These are phyloP conservation scores for Epichloe sibirici DNA, from an alignment of 2,329 filamentous ascomycete species.

Conservation along the genomic window DNA sequence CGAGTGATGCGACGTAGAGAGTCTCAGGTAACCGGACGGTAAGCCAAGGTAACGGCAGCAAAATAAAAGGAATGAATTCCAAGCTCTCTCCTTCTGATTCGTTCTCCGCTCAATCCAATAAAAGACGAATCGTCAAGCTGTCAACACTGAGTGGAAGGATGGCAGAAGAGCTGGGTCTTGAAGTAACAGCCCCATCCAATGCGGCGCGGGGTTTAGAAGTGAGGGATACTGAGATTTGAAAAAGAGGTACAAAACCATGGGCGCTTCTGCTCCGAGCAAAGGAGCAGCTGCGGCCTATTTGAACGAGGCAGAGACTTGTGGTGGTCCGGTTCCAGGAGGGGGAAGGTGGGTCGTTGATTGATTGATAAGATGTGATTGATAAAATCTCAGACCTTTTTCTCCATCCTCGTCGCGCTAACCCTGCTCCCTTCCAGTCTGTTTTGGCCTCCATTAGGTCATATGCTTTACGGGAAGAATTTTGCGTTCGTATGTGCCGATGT, in stretches of 20 bases:
- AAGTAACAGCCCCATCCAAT: neutral
- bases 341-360: conserved; percentile 23
- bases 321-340: conserved; percentile 24
- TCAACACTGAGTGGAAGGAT: neutral
- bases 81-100: neutral
- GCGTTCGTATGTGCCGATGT: neutral
- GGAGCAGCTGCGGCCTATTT: conserved; percentile 6
- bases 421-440: neutral
- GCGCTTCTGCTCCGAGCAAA: neutral
- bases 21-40: neutral
- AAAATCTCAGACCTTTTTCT: conserved; percentile 13
- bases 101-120: neutral
- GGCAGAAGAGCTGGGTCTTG: neutral
- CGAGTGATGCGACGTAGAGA: neutral
- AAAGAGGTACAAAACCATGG: neutral
- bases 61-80: neutral
- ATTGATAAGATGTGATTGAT: conserved; percentile 40
- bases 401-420: neutral
- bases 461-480: neutral
- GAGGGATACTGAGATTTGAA: neutral
- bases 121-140: neutral
- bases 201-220: neutral
- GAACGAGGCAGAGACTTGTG: neutral
- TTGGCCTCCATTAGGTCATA: neutral
- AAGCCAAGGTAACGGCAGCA: neutral